Evolutionary conservation across 306 rosid genomes (phyloP).

Genomic region (Mimosa pudica): DNA sequence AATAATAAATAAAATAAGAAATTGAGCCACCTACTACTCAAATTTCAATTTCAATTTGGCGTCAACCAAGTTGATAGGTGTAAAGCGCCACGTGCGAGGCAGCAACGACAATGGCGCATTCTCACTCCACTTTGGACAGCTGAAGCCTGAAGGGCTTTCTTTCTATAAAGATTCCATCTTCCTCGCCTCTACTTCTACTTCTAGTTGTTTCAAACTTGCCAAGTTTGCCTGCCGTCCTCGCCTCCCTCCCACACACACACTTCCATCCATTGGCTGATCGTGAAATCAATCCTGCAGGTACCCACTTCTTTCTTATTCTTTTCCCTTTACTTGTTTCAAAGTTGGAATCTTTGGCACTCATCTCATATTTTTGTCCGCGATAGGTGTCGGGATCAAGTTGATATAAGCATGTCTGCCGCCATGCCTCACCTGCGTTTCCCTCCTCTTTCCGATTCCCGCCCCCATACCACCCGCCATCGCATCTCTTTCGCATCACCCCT

Average conservation of each 20-base stretch:
- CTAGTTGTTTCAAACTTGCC: not conserved
- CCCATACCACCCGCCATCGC: not conserved
- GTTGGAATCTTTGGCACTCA: not conserved
- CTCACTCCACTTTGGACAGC: not conserved
- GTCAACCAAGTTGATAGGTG: not conserved
- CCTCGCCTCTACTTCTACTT: not conserved
- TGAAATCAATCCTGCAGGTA: not conserved
- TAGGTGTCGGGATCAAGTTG: not conserved
- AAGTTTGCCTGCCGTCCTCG: not conserved
- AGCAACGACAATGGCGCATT: not conserved
- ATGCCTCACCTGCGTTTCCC: constrained; percentile 57
- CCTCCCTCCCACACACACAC: not conserved
- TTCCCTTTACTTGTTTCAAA: not conserved
- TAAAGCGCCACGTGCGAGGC: constrained; percentile 3
- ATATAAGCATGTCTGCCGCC: constrained; percentile 42
- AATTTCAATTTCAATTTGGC: too few species aligned
- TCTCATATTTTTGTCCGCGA: not conserved
- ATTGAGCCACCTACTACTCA: not conserved
- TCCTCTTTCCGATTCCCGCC: constrained; percentile 21
- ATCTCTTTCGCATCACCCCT: constrained; percentile 36
- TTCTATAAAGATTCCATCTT: not conserved
- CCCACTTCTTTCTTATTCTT: not conserved
- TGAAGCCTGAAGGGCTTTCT: not conserved
- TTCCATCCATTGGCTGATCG: not conserved
- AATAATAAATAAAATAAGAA: not conserved